phyloP scores from a whole-genome alignment of 768 basidiomycete species.

The Macrolepiota albuminosa region DNA sequence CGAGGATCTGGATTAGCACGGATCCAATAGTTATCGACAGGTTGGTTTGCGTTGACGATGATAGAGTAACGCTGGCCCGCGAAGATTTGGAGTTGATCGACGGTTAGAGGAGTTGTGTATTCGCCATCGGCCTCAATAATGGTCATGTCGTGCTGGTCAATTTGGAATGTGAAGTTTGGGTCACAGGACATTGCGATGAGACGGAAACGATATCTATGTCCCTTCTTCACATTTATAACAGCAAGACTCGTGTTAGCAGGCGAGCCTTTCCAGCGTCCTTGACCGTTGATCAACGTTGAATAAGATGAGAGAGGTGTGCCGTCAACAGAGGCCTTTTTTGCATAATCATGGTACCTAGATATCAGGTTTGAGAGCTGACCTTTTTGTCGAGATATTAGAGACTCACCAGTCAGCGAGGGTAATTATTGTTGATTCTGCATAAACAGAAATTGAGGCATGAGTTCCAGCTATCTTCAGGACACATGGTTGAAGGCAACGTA shows the following conservation, averaged over 20 bases:
- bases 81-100: constrained; percentile 41
- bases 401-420: constrained; percentile 35
- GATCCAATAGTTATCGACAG: constrained; percentile 49
- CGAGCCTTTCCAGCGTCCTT: constrained; percentile 29
- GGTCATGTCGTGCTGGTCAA: constrained; percentile 43
- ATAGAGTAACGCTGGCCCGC: constrained; percentile 21
- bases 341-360: constrained; percentile 5
- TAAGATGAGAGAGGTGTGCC: background rate
- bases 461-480: background rate
- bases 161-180: constrained; percentile 35
- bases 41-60: constrained; percentile 40
- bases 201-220: constrained; percentile 30
- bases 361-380: background rate
- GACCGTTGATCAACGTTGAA: constrained; percentile 32
- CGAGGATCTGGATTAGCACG: constrained; percentile 27
- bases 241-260: constrained; percentile 10
- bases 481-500: background rate
- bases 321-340: background rate
- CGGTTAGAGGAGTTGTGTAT: constrained; percentile 36
- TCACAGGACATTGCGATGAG: constrained; percentile 30
- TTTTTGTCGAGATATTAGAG: background rate
- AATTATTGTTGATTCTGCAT: constrained; percentile 36
- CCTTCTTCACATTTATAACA: background rate
- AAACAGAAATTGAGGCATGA: background rate
- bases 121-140: constrained; percentile 51